Evolutionary conservation across 306 rosid genomes (phyloP).

Genomic region (Cicer pinnatifidum): DNA sequence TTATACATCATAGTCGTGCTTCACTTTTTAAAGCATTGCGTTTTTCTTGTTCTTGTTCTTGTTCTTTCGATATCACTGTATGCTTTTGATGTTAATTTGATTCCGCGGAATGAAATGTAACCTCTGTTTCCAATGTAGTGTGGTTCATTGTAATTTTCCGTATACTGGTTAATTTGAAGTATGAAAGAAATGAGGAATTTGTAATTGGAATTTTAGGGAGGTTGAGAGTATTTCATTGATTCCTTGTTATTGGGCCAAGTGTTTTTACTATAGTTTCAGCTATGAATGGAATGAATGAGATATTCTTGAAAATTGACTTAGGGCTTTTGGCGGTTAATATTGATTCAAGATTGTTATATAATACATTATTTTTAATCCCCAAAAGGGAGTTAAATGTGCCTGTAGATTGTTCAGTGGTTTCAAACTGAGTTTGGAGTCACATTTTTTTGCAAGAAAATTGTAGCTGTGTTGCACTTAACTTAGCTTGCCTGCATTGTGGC

Average conservation of each 20-base stretch:
- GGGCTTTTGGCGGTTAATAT: slow-evolving; percentile 4
- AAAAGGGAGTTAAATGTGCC: background rate
- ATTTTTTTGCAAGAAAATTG: background rate
- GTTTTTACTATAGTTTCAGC: slow-evolving; percentile 12
- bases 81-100: slow-evolving; percentile 6
- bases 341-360: background rate
- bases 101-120: slow-evolving; percentile 7
- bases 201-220: background rate
- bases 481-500: background rate
- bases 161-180: background rate
- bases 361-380: background rate
- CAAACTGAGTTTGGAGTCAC: background rate
- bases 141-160: background rate
- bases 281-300: slow-evolving; percentile 19
- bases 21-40: background rate
- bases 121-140: background rate
- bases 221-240: background rate
- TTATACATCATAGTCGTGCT: background rate
- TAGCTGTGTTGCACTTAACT: background rate
- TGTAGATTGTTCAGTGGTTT: background rate
- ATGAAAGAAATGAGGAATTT: slow-evolving; percentile 4
- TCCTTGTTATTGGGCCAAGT: slow-evolving; percentile 12
- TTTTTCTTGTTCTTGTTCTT: background rate
- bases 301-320: slow-evolving; percentile 12
- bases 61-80: background rate